Percentiles rank a stretch among this genome's conserved stretches.
These are phyloP conservation scores for Trebouxia sp. DNA, from an alignment of 139 green algal genomes.

Conservation along the genomic window DNA sequence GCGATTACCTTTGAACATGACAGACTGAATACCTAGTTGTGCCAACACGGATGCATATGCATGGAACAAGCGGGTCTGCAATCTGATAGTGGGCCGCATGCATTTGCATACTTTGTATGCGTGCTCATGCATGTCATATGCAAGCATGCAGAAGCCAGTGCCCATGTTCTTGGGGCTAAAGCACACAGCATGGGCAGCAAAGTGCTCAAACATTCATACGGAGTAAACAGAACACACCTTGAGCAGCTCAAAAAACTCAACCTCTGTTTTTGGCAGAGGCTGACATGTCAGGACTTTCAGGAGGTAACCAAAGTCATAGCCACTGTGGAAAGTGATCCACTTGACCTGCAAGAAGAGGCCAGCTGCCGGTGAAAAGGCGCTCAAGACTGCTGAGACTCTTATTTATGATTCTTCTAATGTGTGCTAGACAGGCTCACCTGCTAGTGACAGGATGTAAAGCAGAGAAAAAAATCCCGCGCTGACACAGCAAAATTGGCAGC, in stretches of 20 bases:
- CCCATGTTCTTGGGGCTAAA: not conserved
- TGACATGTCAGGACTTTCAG: conserved; percentile 95
- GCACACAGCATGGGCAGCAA: not conserved
- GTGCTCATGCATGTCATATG: not conserved
- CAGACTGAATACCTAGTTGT: no score
- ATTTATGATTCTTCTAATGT: no score
- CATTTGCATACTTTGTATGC: no score
- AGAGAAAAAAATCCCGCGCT: no score
- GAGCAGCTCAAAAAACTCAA: conserved; percentile 94
- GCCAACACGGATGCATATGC: no score
- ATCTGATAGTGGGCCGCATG: not conserved
- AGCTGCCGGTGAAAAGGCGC: not conserved
- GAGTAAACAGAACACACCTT: conserved; percentile 45
- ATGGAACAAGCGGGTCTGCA: no score
- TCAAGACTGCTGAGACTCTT: no score
- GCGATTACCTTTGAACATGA: no score
- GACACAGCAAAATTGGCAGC: no score
- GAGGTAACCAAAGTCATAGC: conserved; percentile 99
- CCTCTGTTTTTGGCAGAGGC: conserved; percentile 81
- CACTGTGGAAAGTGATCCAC: conserved; percentile 91
- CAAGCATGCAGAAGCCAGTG: not conserved
- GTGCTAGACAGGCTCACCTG: not conserved
- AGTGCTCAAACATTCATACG: not conserved
- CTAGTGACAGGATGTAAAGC: not conserved
- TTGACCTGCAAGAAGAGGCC: conserved; percentile 50